Base-by-base conservation (phyloP, 1,284 basidiomycete species). In the Puccinia brachypodii region DNA sequence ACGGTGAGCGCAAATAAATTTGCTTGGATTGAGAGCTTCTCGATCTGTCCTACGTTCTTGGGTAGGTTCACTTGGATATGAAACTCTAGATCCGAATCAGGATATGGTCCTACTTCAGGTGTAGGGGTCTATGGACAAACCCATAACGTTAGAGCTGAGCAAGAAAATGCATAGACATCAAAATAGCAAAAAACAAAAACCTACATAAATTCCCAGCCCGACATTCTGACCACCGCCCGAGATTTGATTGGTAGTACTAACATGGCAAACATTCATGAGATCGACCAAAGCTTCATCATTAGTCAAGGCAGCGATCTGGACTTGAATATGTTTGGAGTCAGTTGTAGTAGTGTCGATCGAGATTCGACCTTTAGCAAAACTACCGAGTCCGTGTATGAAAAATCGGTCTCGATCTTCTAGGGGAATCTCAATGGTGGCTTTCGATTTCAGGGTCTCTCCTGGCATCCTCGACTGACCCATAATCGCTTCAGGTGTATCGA, bases 291-390 rank as follows among this genome's bases (percentile, higher is more conserved):
- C 77, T 31, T 71, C 68, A 56, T 80, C 77, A 31, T 80, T 80
- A 8, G 47, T 71, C 50, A 71, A 42, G 25, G 77, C 77, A 16
- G 40, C 28, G 9, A 80, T n/a, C 11, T 80, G 33, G 40, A 72
- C 58, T 42, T 80, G 44, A 40, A 80, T 56, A 13, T 58, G 42
- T 31, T 80, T 42, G 0, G 50, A 71, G 69, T 80, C 77, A 22
- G 69, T n/a, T n/a, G n/a, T n/a, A n/a, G n/a, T 56, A 14, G 66
- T 44, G 28, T 40, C 77, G 53, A 80, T 62, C 0, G 58, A 42
- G 38, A 80, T 80, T 14, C 56, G 64, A 42, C 77, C 77, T 56
- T 80, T 80, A 13, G 77, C 77, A 42, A 80, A 80, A 53, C 77
- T 80, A 47, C 77, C 77, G 9, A 33, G 44, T 28, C 68, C 53